Evolutionary conservation across 257 asterid genomes (phyloP), one percentile per base, ranked within the genome.

Genomic region (Solanum ossicruentum): DNA sequence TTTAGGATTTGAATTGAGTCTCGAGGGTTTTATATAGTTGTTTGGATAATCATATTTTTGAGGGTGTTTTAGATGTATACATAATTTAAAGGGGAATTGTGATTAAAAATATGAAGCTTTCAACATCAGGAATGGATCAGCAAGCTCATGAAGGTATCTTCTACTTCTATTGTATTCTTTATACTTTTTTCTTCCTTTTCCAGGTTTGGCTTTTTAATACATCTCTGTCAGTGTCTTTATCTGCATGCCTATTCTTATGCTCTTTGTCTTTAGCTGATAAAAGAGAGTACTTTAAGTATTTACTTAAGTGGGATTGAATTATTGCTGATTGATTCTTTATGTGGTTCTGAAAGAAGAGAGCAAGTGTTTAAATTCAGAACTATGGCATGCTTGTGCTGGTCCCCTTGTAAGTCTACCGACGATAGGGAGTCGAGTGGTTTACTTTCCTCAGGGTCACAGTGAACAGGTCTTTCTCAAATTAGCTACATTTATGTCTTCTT

Each of bases 371-470:
- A 96, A 96, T 87, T 94, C 99, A 12, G 99, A 96, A 92, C 94
- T 96, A 51, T 96, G 99, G 99, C 99, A 96, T 89, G 99, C 99
- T 52, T 96, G 99, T 91, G 99, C 99, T 83, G 99, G 99, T 81
- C 99, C 99, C 80, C 85, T 96, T 89, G 99, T 96, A 87, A 94
- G 97, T 10, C 89, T 96, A 86, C 99, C 98, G 41, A 88, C 89
- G 3, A 88, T 91, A 21, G 99, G 99, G 57, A 92, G 95, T 83
- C 97, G 99, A 2, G 98, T 94, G 89, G 98, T 93, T 89, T 96
- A 96, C 96, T 95, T 96, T 83, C 99, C 99, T 87, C 99, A 96
- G 91, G 99, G 99, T 71, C 99, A 96, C 55, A 96, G 99, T 82
- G 99, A 96, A 91, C 99, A 96, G 99, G 99, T 96, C 83, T 73